Percentiles rank a stretch among this genome's conserved stretches.
Evolutionary conservation across 2,329 filamentous ascomycete genomes (phyloP).

Genomic region (Colletotrichum scovillei): DNA sequence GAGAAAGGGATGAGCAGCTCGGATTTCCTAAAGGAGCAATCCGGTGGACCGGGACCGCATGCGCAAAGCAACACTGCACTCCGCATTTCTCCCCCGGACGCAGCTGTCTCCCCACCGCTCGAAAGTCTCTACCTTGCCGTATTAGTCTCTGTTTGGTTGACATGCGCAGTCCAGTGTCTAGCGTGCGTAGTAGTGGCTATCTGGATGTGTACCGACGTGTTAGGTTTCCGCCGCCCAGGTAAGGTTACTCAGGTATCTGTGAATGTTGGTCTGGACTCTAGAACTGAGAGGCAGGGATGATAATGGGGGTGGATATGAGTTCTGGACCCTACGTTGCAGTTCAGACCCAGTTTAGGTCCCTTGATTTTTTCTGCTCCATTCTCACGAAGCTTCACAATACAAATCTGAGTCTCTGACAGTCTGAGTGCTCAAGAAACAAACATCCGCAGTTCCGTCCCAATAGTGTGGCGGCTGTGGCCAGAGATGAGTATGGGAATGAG

Average conservation of each 20-base stretch:
- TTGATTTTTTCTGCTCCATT: not conserved
- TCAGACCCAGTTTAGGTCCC: not conserved
- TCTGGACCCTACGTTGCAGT: not conserved
- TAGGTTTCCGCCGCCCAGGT: not conserved
- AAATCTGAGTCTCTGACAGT: not conserved
- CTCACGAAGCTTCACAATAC: not conserved
- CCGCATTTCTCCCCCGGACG: slow-evolving; percentile 27
- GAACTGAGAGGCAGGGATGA: not conserved
- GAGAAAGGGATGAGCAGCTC: slow-evolving; percentile 31
- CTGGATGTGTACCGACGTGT: slow-evolving; percentile 3
- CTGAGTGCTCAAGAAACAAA: not conserved
- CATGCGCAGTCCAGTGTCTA: not conserved
- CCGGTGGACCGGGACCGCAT: slow-evolving; percentile 15
- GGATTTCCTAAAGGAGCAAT: slow-evolving; percentile 29
- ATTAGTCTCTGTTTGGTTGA: not conserved
- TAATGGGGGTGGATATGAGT: not conserved
- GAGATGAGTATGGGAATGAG: not conserved
- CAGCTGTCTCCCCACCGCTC: not conserved
- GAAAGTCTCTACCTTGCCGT: slow-evolving; percentile 4
- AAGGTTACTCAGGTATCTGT: not conserved
- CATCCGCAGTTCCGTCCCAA: not conserved
- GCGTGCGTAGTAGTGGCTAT: not conserved
- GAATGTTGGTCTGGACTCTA: not conserved
- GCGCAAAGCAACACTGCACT: slow-evolving; percentile 17
- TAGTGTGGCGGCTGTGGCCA: not conserved